These are phyloP conservation scores for Mycosphaerella sp. DNA, from an alignment of 2,329 filamentous ascomycete genomes.

Conservation along the genomic window DNA sequence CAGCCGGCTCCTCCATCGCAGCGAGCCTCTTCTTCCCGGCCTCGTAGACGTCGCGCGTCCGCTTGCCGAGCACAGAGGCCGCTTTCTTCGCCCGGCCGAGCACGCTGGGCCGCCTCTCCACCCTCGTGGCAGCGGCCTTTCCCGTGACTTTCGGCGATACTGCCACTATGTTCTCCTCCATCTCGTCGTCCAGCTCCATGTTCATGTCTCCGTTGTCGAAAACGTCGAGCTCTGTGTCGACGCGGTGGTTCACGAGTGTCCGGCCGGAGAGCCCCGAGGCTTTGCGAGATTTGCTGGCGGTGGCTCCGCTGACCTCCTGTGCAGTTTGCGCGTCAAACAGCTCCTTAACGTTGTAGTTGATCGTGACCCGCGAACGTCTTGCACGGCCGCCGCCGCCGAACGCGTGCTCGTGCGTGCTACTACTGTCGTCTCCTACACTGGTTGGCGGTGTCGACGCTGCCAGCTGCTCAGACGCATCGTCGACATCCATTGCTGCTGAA, in stretches of 20 bases:
- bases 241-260: constrained; percentile 25
- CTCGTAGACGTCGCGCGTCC: constrained; percentile 34
- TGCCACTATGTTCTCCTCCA: constrained; percentile 23
- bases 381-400: constrained; percentile 38
- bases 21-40: constrained; percentile 34
- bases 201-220: constrained; percentile 36
- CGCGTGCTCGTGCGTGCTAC: constrained; percentile 32
- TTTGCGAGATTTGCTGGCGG: constrained; percentile 50
- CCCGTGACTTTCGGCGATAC: constrained; percentile 11
- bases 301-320: constrained; percentile 14
- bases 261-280: constrained; percentile 33
- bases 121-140: constrained; percentile 9
- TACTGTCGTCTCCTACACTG: constrained; percentile 57
- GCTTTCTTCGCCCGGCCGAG: constrained; percentile 31
- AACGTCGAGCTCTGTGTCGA: constrained; percentile 17
- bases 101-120: constrained; percentile 26
- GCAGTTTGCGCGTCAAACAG: constrained; percentile 25
- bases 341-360: constrained; percentile 54
- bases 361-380: constrained; percentile 50
- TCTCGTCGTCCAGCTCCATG: constrained; percentile 44
- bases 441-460: constrained; percentile 62
- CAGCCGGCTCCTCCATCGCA: constrained; percentile 21
- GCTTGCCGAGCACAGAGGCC: constrained; percentile 33
- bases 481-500: constrained; percentile 33
- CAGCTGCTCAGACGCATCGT: constrained; percentile 42